Evolutionary conservation across 176 grass and related monocot genomes (phyloP).

Genomic region (Aegilops bicornis): DNA sequence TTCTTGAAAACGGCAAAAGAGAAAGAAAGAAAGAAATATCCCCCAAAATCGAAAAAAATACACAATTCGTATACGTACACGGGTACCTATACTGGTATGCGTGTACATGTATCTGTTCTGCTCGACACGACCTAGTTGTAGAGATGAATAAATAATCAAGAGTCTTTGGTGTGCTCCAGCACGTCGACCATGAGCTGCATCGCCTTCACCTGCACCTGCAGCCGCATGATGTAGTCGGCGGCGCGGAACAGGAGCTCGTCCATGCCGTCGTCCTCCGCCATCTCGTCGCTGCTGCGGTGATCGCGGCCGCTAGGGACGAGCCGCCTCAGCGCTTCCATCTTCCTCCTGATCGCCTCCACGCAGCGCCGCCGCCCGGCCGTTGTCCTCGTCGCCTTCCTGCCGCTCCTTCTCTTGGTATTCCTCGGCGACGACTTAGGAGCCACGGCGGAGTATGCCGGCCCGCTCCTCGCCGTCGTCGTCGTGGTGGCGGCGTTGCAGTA

Average conservation of each 20-base stretch:
- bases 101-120: neutral
- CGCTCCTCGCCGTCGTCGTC: neutral
- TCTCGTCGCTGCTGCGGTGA: neutral
- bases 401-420: neutral
- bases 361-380: neutral
- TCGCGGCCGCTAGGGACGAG: constrained; percentile 31
- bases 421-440: neutral
- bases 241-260: constrained; percentile 43
- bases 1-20: neutral
- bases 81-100: too few species aligned
- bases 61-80: neutral
- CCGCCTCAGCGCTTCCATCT: constrained; percentile 40
- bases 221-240: constrained; percentile 45
- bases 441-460: neutral
- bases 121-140: neutral
- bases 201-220: constrained; percentile 41
- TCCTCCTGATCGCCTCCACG: constrained; percentile 30
- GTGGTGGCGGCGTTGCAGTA: neutral
- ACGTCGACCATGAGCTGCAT: constrained; percentile 57
- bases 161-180: constrained; percentile 26
- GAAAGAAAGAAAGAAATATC: neutral
- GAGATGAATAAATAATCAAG: neutral
- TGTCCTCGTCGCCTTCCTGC: neutral
- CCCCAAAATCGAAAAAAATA: neutral
- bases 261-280: neutral